Conservation (phyloP, 768 basidiomycete genomes). For the Termitomyces sp. region DNA sequence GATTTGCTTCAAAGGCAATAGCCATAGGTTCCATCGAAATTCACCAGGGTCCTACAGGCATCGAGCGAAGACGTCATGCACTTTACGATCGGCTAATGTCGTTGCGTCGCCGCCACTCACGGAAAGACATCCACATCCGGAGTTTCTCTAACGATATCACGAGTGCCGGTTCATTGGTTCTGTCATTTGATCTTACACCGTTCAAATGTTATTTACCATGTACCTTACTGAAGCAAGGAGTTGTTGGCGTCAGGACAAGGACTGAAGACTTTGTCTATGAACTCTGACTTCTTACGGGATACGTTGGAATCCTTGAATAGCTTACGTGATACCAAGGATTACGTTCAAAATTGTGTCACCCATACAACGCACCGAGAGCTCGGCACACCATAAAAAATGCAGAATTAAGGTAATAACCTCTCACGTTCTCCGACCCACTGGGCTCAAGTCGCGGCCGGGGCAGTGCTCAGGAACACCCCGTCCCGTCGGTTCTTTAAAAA, state of each 20-base stretch:
- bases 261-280: not conserved
- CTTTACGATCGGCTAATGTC: not conserved
- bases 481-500: not conserved
- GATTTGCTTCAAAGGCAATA: too few species aligned
- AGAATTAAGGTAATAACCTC: not conserved
- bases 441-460: not conserved
- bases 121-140: not conserved
- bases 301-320: not conserved
- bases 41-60: too few species aligned
- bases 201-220: not conserved
- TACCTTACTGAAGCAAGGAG: not conserved
- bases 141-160: not conserved
- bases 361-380: not conserved
- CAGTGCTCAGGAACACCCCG: not conserved
- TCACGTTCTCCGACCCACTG: not conserved
- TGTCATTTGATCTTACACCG: not conserved
- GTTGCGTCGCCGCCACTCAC: not conserved
- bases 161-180: not conserved
- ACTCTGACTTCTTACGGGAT: not conserved
- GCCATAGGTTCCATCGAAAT: too few species aligned
- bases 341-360: not conserved
- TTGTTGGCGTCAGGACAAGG: not conserved
- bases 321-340: not conserved
- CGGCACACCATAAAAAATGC: not conserved
- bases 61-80: not conserved